Evolutionary conservation across 805 yeast genomes (phyloP), one percentile per base, ranked within the genome.

Genomic region (Metschnikowia peoriensis): DNA sequence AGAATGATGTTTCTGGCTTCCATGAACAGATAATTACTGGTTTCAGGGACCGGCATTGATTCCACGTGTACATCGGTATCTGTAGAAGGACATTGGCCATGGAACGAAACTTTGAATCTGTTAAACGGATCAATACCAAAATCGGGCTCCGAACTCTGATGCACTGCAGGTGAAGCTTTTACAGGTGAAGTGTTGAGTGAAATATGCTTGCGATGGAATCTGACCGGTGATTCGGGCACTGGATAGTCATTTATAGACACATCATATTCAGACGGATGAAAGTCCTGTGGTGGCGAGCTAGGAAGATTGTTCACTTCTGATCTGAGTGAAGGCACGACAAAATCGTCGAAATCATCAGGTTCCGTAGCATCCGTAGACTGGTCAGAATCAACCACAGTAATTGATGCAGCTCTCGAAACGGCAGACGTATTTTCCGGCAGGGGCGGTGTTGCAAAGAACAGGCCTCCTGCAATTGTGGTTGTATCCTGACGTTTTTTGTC

Each of bases 51-150:
- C 50, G 51, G 58, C 43, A 49, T 60, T 65, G 49, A 45, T 6
- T 38, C 48, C 8, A 54, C 61, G 6, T 57, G 59, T 10, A 51
- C 46, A 61, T 75, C 66, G 51, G 66, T 46, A 57, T 71, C 75
- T 0, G 74, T 67, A 1, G 76, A 70, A 6, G 72, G 71, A 38
- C 64, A 62, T 16, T 62, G 62, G 38, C 60, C 64, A 5, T 60
- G 58, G 16, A 63, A 56, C 2, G 73, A 70, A 32, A 57, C 50
- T 48, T 61, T 66, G 60, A 67, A 75, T 16, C 79, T 61, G 52
- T 75, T 73, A 55, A 79, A 79, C 47, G 72, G 68, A 57, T 81
- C 85, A 29, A 81, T 70, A 0, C 84, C 85, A 55, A 80, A 77
- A 53, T 75, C 80, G 8, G 79, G 67, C 28, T 73, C 78, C 10